Base-by-base conservation (phyloP, 805 yeast genomes). In the Sugiyamaella americana region DNA sequence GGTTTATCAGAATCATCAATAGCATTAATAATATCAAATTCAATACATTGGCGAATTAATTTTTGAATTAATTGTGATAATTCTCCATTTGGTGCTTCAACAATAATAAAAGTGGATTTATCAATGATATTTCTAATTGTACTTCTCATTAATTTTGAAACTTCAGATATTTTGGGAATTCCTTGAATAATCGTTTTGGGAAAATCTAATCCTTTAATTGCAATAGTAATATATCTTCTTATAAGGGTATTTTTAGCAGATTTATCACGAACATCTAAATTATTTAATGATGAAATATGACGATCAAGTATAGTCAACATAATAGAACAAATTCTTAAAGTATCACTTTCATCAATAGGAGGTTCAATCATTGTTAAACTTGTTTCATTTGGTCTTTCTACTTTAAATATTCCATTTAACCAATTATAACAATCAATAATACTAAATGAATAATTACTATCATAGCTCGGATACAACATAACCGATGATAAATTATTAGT, bases 11-110 rank as follows among this genome's bases (percentile, higher is more conserved):
- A 13, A 37, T 46, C 3, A 37, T 20, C n/a, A 48, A 48, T 35
- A 41, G 30, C 4, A 51, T 48, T 16, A 38, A 38, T 37, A 44
- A 48, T 23, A 50, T 55, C 29, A 52, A 30, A 10, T 50, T 46
- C 13, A 38, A 23, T 50, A 49, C 22, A 55, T 19, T 19, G 53
- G 22, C 5, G 45, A 24, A 5, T 43, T 37, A 11, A 41, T 10
- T 22, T 29, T 11, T 5, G 21, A 13, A 13, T 10, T 26, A 13
- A 19, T 26, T 32, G 29, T 38, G 13, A 13, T 13, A 26, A 26
- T 8, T 26, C 32, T 13, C 32, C 11, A 26, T 13, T 26, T 8
- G 32, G 13, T 13, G 11, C 13, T 8, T 8, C 8, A 13, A 8
- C 32, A 8, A 26, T 8, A 13, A 26, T 26, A 11, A 29, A 4